Conservation (phyloP, 345 rosid species). For the Microthlaspi erraticum region DNA sequence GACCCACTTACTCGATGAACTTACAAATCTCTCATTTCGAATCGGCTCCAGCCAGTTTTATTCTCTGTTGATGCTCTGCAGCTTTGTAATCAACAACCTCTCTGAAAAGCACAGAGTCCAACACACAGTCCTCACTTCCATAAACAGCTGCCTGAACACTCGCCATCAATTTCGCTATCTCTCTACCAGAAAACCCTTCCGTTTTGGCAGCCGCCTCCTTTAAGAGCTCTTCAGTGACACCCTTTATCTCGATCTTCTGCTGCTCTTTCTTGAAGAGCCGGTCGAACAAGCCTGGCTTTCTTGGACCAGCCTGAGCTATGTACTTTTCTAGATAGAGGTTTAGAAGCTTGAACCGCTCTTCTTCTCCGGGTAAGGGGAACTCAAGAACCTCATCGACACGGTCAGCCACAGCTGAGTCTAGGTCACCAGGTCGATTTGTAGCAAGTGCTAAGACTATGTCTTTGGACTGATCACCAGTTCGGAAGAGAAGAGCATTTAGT, state of each 20-base stretch:
- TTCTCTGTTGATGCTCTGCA: constrained; percentile 93
- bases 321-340: constrained; percentile 85
- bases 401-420: constrained; percentile 93
- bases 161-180: constrained; percentile 94
- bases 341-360: constrained; percentile 83
- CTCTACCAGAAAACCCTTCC: constrained; percentile 92
- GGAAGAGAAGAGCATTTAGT: constrained; percentile 89
- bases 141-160: constrained; percentile 93
- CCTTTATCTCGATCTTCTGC: constrained; percentile 81
- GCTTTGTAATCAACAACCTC: constrained; percentile 98
- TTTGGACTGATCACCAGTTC: constrained; percentile 94
- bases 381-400: constrained; percentile 93
- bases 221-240: constrained; percentile 69
- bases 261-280: constrained; percentile 64
- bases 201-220: constrained; percentile 88
- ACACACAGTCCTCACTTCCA: constrained; percentile 84
- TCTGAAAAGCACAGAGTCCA: constrained; percentile 72
- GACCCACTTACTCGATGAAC: not conserved
- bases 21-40: constrained; percentile 7
- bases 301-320: constrained; percentile 77
- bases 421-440: constrained; percentile 94
- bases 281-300: constrained; percentile 61
- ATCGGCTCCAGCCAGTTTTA: constrained; percentile 59
- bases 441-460: constrained; percentile 96
- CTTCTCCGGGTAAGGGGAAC: constrained; percentile 83